A percentile compares a stretch with the other conserved stretches of the same genome.
phyloP scores from a whole-genome alignment of 768 basidiomycete species.

The Paxillus involutus region DNA sequence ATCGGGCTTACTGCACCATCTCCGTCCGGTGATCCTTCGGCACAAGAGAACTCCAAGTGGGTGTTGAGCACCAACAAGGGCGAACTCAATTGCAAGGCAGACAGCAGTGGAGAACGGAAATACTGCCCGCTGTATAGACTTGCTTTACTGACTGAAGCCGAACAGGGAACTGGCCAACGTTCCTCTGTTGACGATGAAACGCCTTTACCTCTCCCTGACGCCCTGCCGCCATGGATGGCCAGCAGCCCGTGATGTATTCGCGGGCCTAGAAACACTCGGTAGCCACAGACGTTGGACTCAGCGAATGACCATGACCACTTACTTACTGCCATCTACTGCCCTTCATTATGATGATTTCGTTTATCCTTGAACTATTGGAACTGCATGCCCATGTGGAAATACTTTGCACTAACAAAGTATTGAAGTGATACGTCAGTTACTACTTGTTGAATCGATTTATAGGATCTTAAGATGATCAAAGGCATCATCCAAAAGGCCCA shows the following conservation, averaged over 20 bases:
- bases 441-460: too few species aligned
- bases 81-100: slow-evolving; percentile 26
- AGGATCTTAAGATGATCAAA: too few species aligned
- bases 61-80: slow-evolving; percentile 22
- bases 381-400: too few species aligned
- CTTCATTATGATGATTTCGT: too few species aligned
- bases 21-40: slow-evolving; percentile 14
- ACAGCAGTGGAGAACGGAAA: slow-evolving; percentile 18
- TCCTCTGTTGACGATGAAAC: slow-evolving; percentile 7
- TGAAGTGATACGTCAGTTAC: too few species aligned
- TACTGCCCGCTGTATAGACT: slow-evolving; percentile 33
- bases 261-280: not conserved
- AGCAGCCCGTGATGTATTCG: not conserved
- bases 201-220: slow-evolving; percentile 7
- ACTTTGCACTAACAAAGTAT: too few species aligned
- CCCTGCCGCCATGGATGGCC: slow-evolving; percentile 13
- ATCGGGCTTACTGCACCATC: slow-evolving; percentile 26
- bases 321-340: too few species aligned
- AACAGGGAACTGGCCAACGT: slow-evolving; percentile 17
- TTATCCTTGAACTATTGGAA: too few species aligned
- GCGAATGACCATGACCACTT: too few species aligned
- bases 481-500: too few species aligned
- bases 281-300: too few species aligned
- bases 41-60: slow-evolving; percentile 19
- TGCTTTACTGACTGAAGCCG: slow-evolving; percentile 24